phyloP scores from a whole-genome alignment of 2,329 filamentous ascomycete genomes.

The Phyllosticta paracitricarpa region DNA sequence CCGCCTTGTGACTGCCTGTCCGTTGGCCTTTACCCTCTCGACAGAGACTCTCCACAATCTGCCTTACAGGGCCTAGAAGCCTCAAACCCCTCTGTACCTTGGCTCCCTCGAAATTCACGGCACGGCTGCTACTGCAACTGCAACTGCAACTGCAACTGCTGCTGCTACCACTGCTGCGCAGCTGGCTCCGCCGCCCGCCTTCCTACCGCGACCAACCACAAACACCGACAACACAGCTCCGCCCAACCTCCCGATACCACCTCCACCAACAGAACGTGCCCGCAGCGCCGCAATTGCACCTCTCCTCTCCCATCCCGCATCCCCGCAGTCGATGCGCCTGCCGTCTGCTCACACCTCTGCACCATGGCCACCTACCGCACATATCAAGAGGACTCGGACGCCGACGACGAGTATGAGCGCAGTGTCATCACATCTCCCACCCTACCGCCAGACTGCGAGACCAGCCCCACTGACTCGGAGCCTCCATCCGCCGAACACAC shows the following conservation, averaged over 20 bases:
- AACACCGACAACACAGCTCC: conserved; percentile 5
- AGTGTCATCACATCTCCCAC: conserved; percentile 59
- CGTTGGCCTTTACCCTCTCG: neutral
- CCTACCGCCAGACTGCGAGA: conserved; percentile 55
- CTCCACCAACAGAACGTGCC: neutral
- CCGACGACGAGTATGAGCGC: conserved; percentile 75
- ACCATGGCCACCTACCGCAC: conserved; percentile 29
- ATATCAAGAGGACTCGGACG: conserved; percentile 69
- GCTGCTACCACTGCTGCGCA: conserved; percentile 2
- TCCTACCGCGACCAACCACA: conserved; percentile 1
- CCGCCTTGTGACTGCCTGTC: conserved; percentile 2
- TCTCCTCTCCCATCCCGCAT: neutral
- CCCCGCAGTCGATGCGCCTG: conserved; percentile 9
- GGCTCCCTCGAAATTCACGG: neutral
- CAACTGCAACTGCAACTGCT: neutral
- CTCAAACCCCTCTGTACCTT: neutral
- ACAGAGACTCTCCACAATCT: neutral
- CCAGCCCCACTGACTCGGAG: conserved; percentile 62
- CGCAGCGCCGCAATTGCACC: neutral
- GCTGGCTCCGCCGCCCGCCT: neutral
- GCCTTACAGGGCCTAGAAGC: neutral
- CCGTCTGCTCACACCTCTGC: neutral
- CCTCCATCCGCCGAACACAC: conserved; percentile 64
- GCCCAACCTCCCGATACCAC: neutral
- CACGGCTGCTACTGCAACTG: neutral